Conservation (phyloP, 2,329 filamentous ascomycete genomes). For the Ascochyta viciae-villosae region DNA sequence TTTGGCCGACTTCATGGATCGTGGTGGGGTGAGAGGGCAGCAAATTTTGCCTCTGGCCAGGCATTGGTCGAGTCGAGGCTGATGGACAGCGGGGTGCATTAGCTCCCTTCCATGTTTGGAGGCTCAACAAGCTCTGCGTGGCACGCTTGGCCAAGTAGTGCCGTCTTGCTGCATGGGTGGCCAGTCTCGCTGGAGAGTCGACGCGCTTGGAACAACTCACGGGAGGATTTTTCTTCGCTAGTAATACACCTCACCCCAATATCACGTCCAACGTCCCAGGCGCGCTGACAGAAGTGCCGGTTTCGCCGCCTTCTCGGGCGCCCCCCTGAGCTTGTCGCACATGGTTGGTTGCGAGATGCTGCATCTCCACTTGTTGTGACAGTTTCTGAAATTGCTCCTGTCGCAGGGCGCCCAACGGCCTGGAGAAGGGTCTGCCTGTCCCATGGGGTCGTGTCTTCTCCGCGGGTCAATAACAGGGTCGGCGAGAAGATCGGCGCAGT, state of each 20-base stretch:
- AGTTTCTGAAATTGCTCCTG: constrained; percentile 4
- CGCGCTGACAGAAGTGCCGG: background rate
- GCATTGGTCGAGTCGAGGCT: constrained; percentile 15
- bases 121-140: constrained; percentile 37
- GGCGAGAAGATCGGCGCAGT: constrained; percentile 9
- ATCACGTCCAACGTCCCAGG: background rate
- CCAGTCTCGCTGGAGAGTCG: background rate
- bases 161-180: constrained; percentile 16
- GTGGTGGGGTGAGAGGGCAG: constrained; percentile 17
- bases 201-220: constrained; percentile 32
- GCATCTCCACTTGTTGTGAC: constrained; percentile 7
- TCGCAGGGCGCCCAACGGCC: background rate
- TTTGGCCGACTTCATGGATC: constrained; percentile 3
- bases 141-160: constrained; percentile 27
- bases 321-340: background rate
- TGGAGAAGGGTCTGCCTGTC: background rate
- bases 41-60: constrained; percentile 37
- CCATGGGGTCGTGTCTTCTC: constrained; percentile 13
- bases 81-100: constrained; percentile 36
- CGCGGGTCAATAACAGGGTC: background rate
- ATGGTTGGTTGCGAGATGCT: background rate
- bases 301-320: constrained; percentile 12
- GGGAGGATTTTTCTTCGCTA: constrained; percentile 26
- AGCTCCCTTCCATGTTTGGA: constrained; percentile 26
- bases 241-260: constrained; percentile 4